phyloP scores from a whole-genome alignment of 352 stramenopile species.

The Phytophthora pluvialis region DNA sequence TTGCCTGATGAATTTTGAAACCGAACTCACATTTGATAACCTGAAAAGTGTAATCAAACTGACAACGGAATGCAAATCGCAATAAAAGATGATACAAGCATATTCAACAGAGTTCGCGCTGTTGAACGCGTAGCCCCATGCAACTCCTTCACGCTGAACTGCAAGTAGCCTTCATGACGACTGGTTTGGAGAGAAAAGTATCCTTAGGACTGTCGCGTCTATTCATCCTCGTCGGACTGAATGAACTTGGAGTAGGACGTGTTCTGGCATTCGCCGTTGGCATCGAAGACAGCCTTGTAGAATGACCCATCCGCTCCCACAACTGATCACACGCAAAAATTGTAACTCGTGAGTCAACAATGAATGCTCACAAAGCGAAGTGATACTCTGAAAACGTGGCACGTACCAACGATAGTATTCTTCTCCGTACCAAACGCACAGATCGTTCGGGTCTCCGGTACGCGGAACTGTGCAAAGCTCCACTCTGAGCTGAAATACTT shows the following conservation, averaged over 20 bases:
- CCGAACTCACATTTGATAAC: conserved; percentile 36
- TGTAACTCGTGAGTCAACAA: not conserved
- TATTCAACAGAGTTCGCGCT: conserved; percentile 24
- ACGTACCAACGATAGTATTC: conserved; percentile 92
- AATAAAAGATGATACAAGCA: conserved; percentile 54
- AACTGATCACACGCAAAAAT: conserved; percentile 50
- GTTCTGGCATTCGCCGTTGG: conserved; percentile 89
- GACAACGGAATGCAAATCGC: conserved; percentile 25
- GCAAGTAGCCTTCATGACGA: conserved; percentile 19
- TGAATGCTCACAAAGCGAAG: not conserved
- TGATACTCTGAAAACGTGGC: not conserved
- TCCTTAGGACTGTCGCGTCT: conserved; percentile 26
- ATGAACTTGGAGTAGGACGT: conserved; percentile 93
- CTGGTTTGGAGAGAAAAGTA: conserved; percentile 19
- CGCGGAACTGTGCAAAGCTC: conserved; percentile 94
- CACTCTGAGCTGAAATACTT: conserved; percentile 96
- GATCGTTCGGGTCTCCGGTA: conserved; percentile 91
- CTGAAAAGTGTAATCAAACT: conserved; percentile 32
- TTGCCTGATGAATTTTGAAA: conserved; percentile 19
- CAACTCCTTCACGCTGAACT: conserved; percentile 20
- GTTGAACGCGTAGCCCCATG: conserved; percentile 21
- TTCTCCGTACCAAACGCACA: conserved; percentile 93
- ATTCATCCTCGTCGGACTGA: conserved; percentile 89
- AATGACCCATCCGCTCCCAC: conserved; percentile 88
- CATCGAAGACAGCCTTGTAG: conserved; percentile 90